Conservation (phyloP, 805 yeast species). For the Saccharomycodes ludwigii region DNA sequence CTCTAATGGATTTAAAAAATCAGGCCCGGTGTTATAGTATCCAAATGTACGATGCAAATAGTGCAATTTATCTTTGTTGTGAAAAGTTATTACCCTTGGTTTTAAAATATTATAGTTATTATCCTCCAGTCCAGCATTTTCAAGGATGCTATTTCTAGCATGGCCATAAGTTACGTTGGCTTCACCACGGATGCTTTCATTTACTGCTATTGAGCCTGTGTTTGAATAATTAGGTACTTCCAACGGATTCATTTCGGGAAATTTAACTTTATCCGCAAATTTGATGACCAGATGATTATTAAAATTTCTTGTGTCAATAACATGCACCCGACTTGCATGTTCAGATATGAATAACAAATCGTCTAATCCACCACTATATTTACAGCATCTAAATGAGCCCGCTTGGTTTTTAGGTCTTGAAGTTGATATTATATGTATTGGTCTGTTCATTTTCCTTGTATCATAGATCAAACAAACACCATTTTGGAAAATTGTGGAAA, state of each 20-base stretch:
- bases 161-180: too few species aligned
- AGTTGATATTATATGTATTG: constrained; percentile 43
- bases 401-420: constrained; percentile 41
- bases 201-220: constrained; percentile 6
- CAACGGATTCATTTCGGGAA: not conserved
- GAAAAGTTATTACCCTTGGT: too few species aligned
- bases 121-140: too few species aligned
- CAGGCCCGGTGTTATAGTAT: too few species aligned
- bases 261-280: not conserved
- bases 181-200: not conserved
- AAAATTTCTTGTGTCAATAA: constrained; percentile 64
- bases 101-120: too few species aligned
- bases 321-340: constrained; percentile 78
- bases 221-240: not conserved
- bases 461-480: constrained; percentile 74
- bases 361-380: constrained; percentile 54
- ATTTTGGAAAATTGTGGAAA: constrained; percentile 77
- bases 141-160: too few species aligned
- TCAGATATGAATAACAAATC: constrained; percentile 71
- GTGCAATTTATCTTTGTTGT: too few species aligned
- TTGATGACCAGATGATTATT: constrained; percentile 60
- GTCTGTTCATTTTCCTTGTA: constrained; percentile 43
- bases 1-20: too few species aligned
- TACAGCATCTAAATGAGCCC: constrained; percentile 60
- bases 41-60: too few species aligned